Evolutionary conservation across 129 eudicot genomes (phyloP).

Genomic region (Flaveria bidentis): DNA sequence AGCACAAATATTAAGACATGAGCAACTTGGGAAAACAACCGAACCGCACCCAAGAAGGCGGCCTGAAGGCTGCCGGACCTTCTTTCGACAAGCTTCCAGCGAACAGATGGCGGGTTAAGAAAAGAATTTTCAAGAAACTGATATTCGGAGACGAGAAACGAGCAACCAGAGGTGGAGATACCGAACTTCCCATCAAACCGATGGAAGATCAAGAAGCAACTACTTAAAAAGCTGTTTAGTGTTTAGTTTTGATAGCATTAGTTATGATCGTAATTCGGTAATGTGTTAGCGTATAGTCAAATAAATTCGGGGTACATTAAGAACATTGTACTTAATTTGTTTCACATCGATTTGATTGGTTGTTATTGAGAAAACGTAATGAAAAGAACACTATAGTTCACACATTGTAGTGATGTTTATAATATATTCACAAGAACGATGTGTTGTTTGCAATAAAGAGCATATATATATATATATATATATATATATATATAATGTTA

Average conservation of each 20-base stretch:
- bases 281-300: neutral
- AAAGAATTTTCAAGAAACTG: constrained; percentile 23
- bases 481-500: no score
- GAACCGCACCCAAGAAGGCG: constrained; percentile 1
- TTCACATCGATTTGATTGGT: neutral
- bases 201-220: constrained; percentile 26
- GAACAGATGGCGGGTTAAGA: constrained; percentile 27
- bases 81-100: constrained; percentile 32
- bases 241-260: neutral
- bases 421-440: no score
- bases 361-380: no score
- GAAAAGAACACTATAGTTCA: no score
- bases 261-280: no score
- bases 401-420: no score
- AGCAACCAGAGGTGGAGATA: constrained; percentile 1
- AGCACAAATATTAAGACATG: constrained; percentile 11
- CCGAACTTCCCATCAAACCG: constrained; percentile 17
- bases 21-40: constrained; percentile 26
- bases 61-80: constrained; percentile 12
- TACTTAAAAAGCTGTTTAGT: neutral
- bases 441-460: no score
- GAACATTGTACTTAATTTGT: neutral
- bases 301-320: no score
- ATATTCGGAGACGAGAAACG: constrained; percentile 13
- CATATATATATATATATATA: no score